These are phyloP conservation scores for Cryptococcus sp. DNA, from an alignment of 1,284 basidiomycete genomes.

Conservation along the genomic window DNA sequence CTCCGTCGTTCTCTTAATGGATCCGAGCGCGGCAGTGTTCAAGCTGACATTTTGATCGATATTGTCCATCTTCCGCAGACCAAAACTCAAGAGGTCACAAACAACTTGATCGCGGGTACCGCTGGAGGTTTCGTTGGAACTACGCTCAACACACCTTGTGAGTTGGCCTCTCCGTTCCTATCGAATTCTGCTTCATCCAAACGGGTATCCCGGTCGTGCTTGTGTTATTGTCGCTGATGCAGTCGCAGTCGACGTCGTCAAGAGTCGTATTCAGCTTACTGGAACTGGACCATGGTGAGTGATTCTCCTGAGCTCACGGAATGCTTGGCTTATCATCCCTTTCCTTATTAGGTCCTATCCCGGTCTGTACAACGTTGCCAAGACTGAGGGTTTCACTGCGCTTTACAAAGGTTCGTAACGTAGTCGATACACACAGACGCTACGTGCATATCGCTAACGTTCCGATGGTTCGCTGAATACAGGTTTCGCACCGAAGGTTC, in stretches of 20 bases:
- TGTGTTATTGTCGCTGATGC: neutral
- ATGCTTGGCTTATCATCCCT: too few species aligned
- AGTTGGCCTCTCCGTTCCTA: conserved; percentile 12
- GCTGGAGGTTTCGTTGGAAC: conserved; percentile 88
- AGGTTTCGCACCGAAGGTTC: conserved; percentile 43
- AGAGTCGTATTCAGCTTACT: conserved; percentile 84
- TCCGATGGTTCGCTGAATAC: neutral
- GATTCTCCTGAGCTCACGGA: too few species aligned
- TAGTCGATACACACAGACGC: neutral
- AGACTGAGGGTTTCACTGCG: conserved; percentile 85
- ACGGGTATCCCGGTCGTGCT: too few species aligned
- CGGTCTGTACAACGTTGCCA: conserved; percentile 70
- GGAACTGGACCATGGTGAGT: conserved; percentile 82
- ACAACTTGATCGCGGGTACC: conserved; percentile 89
- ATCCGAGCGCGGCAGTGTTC: too few species aligned
- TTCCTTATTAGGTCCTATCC: conserved; percentile 46
- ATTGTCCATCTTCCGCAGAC: conserved; percentile 55
- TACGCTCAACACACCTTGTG: conserved; percentile 57
- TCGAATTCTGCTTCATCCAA: neutral
- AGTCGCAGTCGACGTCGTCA: conserved; percentile 71
- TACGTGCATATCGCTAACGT: neutral
- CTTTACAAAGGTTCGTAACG: conserved; percentile 79
- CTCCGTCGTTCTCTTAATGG: too few species aligned
- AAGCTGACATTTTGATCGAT: conserved; percentile 4
- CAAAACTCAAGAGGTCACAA: conserved; percentile 70